A percentile compares a stretch with the other conserved stretches of the same genome.
These are phyloP conservation scores for Endotrypanum monterogeii DNA, from an alignment of 208 protist species.

Conservation along the genomic window DNA sequence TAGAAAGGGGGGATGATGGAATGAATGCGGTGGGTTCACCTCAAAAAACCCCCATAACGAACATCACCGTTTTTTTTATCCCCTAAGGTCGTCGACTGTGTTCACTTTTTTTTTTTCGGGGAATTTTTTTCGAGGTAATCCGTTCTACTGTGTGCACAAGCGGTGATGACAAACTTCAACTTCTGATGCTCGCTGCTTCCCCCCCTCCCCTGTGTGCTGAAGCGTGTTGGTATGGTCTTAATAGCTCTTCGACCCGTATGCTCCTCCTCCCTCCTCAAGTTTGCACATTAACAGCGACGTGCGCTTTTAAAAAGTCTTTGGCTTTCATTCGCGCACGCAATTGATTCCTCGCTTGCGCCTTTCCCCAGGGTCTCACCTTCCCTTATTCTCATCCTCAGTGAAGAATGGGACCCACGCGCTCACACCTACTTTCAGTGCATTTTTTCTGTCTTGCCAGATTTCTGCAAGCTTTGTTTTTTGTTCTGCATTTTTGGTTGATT, in stretches of 20 bases:
- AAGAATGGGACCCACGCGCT: not conserved
- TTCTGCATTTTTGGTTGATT: not conserved
- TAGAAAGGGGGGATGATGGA: not conserved
- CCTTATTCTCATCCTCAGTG: slow-evolving; percentile 3
- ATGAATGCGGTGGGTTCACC: no score
- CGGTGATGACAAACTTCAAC: not conserved
- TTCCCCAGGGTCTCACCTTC: not conserved
- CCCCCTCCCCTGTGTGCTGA: not conserved
- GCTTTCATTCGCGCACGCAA: not conserved
- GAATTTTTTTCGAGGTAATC: not conserved
- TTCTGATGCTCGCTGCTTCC: not conserved
- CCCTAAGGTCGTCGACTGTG: not conserved
- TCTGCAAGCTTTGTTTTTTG: not conserved
- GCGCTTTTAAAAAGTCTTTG: not conserved
- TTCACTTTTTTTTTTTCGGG: not conserved
- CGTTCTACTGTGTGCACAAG: not conserved
- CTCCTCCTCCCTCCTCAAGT: not conserved
- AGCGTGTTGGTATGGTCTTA: not conserved
- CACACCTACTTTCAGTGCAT: not conserved
- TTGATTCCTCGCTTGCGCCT: not conserved
- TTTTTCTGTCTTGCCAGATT: not conserved
- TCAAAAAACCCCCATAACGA: not conserved
- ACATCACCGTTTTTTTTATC: not conserved
- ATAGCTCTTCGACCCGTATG: not conserved
- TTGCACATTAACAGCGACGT: not conserved